Percentiles rank a stretch among this genome's conserved stretches.
phyloP scores from a whole-genome alignment of 192 early-diverging fungal genomes.

The Umbelopsis isabellina region DNA sequence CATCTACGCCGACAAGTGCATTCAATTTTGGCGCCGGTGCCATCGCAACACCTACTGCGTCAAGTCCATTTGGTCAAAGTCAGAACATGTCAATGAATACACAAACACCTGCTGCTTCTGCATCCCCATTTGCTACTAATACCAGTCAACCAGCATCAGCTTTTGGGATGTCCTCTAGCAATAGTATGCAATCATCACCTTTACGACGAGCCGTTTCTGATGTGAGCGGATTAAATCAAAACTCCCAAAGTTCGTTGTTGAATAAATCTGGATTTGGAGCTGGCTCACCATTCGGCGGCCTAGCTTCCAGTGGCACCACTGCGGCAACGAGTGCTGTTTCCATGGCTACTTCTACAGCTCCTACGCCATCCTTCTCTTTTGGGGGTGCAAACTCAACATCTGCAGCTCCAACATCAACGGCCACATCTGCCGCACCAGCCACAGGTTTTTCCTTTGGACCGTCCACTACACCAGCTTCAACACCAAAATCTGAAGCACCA shows the following conservation, averaged over 20 bases:
- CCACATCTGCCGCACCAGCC: neutral
- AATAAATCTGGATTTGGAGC: constrained; percentile 10
- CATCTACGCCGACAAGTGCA: neutral
- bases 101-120: neutral
- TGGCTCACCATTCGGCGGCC: neutral
- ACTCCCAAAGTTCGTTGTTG: neutral
- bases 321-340: neutral
- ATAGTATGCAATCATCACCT: neutral
- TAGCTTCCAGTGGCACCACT: neutral
- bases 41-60: neutral
- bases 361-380: neutral
- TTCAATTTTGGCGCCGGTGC: neutral
- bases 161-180: neutral
- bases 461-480: neutral
- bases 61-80: no score
- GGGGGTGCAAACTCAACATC: neutral
- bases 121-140: neutral
- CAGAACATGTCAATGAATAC: neutral
- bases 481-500: neutral
- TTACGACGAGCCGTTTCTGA: constrained; percentile 13
- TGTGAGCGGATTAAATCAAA: constrained; percentile 14
- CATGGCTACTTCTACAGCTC: neutral
- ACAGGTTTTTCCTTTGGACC: constrained; percentile 1
- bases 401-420: neutral
- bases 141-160: neutral